Evolutionary conservation across 2,329 filamentous ascomycete species (phyloP).

Genomic region (Corniculantispora saksenae): DNA sequence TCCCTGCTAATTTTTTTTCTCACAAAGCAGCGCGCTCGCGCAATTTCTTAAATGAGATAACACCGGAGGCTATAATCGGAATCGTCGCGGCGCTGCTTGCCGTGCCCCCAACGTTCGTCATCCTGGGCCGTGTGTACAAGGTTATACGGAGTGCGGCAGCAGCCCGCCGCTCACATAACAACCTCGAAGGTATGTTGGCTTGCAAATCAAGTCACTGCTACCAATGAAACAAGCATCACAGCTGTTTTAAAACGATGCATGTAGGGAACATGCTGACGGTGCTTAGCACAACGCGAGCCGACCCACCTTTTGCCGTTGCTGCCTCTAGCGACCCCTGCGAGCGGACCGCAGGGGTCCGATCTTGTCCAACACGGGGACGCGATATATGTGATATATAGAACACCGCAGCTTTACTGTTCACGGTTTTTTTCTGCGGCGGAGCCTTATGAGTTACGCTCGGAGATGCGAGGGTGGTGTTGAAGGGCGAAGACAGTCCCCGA

Average conservation of each 20-base stretch:
- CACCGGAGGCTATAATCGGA: not conserved
- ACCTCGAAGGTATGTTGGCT: not conserved
- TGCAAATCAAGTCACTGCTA: not conserved
- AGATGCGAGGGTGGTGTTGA: not conserved
- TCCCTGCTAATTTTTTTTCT: too few species aligned
- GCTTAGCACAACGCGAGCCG: not conserved
- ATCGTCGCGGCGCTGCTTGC: not conserved
- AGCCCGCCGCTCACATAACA: not conserved
- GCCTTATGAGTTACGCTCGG: not conserved
- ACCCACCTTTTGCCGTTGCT: not conserved
- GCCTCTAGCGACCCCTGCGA: not conserved
- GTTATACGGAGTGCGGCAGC: not conserved
- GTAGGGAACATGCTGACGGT: not conserved
- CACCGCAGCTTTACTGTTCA: not conserved
- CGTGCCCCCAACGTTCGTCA: not conserved
- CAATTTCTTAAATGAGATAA: too few species aligned
- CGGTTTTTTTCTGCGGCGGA: not conserved
- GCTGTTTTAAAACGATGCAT: not conserved
- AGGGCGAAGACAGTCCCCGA: too few species aligned
- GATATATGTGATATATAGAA: not conserved
- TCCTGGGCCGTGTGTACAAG: not conserved
- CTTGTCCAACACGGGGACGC: not conserved
- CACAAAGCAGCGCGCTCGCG: too few species aligned
- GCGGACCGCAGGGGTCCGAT: not conserved
- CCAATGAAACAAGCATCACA: not conserved